These are phyloP conservation scores for Xylaria sp. DNA, from an alignment of 2,329 filamentous ascomycete species.

Conservation along the genomic window DNA sequence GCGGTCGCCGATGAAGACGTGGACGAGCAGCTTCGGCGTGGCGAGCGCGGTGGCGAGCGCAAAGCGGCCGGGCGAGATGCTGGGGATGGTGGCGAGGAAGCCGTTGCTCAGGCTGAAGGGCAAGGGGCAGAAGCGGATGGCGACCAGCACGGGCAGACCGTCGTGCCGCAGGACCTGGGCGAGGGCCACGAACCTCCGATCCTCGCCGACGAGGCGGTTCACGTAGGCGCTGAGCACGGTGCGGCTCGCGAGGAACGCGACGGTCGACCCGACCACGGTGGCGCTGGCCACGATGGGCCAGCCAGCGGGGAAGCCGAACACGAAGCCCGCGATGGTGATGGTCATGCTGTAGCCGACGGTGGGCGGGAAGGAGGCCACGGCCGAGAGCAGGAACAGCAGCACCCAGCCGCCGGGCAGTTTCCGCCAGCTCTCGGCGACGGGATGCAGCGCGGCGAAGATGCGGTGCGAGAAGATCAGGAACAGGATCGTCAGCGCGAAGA, in stretches of 20 bases:
- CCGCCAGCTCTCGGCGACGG: conserved; percentile 78
- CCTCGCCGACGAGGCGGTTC: conserved; percentile 76
- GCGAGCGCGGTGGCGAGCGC: conserved; percentile 81
- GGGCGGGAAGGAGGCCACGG: conserved; percentile 82
- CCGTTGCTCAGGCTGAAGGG: conserved; percentile 95
- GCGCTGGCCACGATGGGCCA: conserved; percentile 85
- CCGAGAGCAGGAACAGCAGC: conserved; percentile 77
- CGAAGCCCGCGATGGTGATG: conserved; percentile 58
- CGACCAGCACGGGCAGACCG: conserved; percentile 84
- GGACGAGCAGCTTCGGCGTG: conserved; percentile 85
- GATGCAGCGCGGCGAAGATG: conserved; percentile 77
- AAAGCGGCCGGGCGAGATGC: conserved; percentile 77
- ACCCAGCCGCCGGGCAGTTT: conserved; percentile 72
- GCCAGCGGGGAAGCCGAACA: conserved; percentile 64
- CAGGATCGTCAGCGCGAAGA: conserved; percentile 65
- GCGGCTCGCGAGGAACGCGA: conserved; percentile 79
- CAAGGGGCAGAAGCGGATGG: conserved; percentile 90
- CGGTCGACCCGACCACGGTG: conserved; percentile 77
- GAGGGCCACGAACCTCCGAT: conserved; percentile 87
- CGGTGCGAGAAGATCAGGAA: conserved; percentile 79
- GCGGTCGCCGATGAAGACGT: conserved; percentile 88
- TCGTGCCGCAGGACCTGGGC: conserved; percentile 88
- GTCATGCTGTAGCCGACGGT: conserved; percentile 85
- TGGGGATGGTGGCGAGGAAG: conserved; percentile 91
- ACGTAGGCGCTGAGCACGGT: conserved; percentile 81